These are phyloP conservation scores for Huiozyma sinensis DNA, from an alignment of 805 yeast genomes.

Conservation along the genomic window DNA sequence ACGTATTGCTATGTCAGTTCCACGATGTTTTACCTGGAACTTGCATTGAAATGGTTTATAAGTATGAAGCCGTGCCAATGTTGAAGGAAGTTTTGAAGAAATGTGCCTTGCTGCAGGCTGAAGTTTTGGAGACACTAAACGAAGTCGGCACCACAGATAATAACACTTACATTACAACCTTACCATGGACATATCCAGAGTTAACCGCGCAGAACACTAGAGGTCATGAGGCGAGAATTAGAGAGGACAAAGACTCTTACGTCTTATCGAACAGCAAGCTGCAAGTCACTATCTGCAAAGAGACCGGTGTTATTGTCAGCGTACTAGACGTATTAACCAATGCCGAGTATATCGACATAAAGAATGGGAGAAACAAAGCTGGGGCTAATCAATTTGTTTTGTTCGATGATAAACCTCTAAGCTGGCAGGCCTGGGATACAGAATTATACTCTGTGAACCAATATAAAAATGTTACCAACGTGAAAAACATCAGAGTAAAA, in stretches of 20 bases:
- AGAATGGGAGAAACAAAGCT: constrained; percentile 40
- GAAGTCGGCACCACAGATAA: not conserved
- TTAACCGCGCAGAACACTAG: not conserved
- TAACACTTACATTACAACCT: constrained; percentile 32
- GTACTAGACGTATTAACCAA: constrained; percentile 47
- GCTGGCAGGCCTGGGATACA: constrained; percentile 97
- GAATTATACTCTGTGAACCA: constrained; percentile 79
- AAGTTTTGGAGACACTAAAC: constrained; percentile 39
- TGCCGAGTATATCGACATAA: constrained; percentile 57
- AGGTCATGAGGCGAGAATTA: not conserved
- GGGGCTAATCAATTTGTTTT: constrained; percentile 78
- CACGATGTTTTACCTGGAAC: constrained; percentile 98
- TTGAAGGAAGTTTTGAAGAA: constrained; percentile 44
- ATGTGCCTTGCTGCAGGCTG: constrained; percentile 41
- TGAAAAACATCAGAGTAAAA: constrained; percentile 27
- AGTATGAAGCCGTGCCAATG: constrained; percentile 77
- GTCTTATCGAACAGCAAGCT: constrained; percentile 52
- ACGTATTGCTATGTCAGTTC: constrained; percentile 81
- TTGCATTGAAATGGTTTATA: constrained; percentile 87
- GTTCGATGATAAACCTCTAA: constrained; percentile 83
- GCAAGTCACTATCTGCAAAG: constrained; percentile 40
- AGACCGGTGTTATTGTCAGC: constrained; percentile 53
- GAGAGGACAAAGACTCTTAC: constrained; percentile 31
- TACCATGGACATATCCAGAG: constrained; percentile 42
- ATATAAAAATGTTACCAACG: constrained; percentile 37